Evolutionary conservation across 208 protist genomes (phyloP), one percentile per base, ranked within the genome.

Genomic region (Trypanosoma cruzi): DNA sequence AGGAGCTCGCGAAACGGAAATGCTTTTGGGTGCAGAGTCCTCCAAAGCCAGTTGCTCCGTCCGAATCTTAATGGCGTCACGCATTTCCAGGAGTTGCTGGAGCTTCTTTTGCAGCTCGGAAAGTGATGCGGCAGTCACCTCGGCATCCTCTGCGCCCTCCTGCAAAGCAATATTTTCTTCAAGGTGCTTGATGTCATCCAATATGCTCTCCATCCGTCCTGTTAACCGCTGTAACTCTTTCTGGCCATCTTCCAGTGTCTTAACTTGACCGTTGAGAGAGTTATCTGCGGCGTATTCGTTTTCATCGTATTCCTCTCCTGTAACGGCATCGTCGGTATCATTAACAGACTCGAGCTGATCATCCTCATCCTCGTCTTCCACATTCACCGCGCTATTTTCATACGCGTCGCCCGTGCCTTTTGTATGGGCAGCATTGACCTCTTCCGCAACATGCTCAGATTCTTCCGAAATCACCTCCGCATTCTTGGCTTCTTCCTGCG

Each of bases 81-180:
- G 91, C 58, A 96, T 70, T 13, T 82, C 71, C n/a, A 94, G 76
- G 36, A 96, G 77, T 70, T 86, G 79, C 49, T 82, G 83, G 24
- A 96, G 76, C 68, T 94, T 96, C 26, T 85, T 70, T 62, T 86
- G 82, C 78, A 96, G 85, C 58, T 91, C 84, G 6, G 74, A 61
- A 58, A 96, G 85, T 53, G 86, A 84, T 46, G 74, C 72, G 62
- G 89, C 83, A 24, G 82, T 87, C 40, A 82, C 85, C 31, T 89
- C 84, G 62, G 85, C 84, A 71, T 92, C 82, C 64, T 86, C 86
- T 68, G 56, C 64, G 44, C 37, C 72, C 58, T 89, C 86, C 49
- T 86, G 71, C 22, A 46, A 63, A 34, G 75, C 78, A 57, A 93
- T 89, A 65, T 64, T 85, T 48, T 89, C 83, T 64, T 96, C 88